These are phyloP conservation scores for Penicillium simplicissimum DNA, from an alignment of 495 filamentous ascomycete genomes.

Conservation along the genomic window DNA sequence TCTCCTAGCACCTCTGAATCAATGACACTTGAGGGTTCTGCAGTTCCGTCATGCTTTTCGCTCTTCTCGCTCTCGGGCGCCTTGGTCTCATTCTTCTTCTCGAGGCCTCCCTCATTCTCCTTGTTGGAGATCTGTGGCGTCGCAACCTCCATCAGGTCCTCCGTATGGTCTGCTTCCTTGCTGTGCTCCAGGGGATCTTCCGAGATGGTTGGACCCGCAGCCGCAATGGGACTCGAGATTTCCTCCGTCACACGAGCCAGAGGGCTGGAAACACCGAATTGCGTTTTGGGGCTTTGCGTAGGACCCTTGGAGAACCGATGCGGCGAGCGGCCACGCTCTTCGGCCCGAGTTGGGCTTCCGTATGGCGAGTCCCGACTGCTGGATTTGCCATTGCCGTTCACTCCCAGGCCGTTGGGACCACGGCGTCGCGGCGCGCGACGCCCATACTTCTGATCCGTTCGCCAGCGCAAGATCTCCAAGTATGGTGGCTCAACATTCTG, in stretches of 20 bases:
- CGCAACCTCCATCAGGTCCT: slow-evolving; percentile 49
- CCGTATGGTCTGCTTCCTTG: slow-evolving; percentile 29
- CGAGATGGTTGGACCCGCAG: slow-evolving; percentile 35
- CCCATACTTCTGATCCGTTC: slow-evolving; percentile 91
- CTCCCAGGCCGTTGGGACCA: slow-evolving; percentile 41
- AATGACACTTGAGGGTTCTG: slow-evolving; percentile 30
- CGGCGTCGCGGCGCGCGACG: slow-evolving; percentile 52
- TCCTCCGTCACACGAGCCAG: slow-evolving; percentile 56
- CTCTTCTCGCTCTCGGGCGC: slow-evolving; percentile 30
- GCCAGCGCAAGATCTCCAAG: slow-evolving; percentile 90
- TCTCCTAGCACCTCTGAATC: slow-evolving; percentile 50
- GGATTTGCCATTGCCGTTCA: slow-evolving; percentile 41
- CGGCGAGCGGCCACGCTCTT: slow-evolving; percentile 57
- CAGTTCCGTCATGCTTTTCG: slow-evolving; percentile 32
- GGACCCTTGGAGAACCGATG: slow-evolving; percentile 51
- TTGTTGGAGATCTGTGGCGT: slow-evolving; percentile 44
- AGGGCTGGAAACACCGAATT: slow-evolving; percentile 53
- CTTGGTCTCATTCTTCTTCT: slow-evolving; percentile 25
- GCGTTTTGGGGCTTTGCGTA: slow-evolving; percentile 50
- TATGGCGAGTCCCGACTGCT: slow-evolving; percentile 51
- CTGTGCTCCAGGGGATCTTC: slow-evolving; percentile 36
- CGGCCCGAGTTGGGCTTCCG: slow-evolving; percentile 50
- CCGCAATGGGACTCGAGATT: slow-evolving; percentile 37
- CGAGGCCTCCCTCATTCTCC: slow-evolving; percentile 36
- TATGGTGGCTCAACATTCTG: slow-evolving; percentile 90